Evolutionary conservation across 106 monocot genomes (phyloP).

Genomic region (Dendrobium catenatum): DNA sequence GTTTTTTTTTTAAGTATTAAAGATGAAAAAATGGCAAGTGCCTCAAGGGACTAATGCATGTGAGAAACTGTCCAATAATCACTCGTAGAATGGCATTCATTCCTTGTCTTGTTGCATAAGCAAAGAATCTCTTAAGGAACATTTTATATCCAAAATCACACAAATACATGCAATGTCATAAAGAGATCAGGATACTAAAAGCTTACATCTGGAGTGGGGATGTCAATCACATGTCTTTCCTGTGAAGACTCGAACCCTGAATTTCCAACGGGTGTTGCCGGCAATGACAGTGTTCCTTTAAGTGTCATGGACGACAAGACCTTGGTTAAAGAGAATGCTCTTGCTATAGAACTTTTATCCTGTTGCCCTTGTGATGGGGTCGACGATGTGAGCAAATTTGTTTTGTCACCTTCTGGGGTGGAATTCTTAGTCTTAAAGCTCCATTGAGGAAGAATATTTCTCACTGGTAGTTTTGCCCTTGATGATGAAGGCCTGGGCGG

Average conservation of each 20-base stretch:
- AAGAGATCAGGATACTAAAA: neutral
- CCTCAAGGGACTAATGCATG: neutral
- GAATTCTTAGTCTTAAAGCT: conserved; percentile 42
- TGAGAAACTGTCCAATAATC: neutral
- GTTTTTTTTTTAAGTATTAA: neutral
- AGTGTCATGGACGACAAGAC: conserved; percentile 51
- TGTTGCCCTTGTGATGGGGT: conserved; percentile 44
- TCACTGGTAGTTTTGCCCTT: conserved; percentile 47
- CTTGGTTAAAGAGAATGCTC: conserved; percentile 58
- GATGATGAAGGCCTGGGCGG: conserved; percentile 77
- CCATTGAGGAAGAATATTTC: conserved; percentile 52
- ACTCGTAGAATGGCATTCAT: neutral
- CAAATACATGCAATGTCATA: neutral
- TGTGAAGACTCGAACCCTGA: conserved; percentile 14
- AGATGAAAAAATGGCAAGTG: neutral
- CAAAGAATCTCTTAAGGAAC: neutral
- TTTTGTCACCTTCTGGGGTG: conserved; percentile 47
- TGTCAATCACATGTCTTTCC: conserved; percentile 53
- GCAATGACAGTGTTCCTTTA: conserved; percentile 70
- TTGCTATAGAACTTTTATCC: conserved; percentile 45
- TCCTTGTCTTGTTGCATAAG: neutral
- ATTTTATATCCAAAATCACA: neutral
- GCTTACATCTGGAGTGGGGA: conserved; percentile 54
- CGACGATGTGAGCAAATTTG: conserved; percentile 45
- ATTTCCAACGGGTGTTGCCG: conserved; percentile 61